Base-by-base conservation (phyloP, 2,329 filamentous ascomycete species). In the Fusarium nelsonii region DNA sequence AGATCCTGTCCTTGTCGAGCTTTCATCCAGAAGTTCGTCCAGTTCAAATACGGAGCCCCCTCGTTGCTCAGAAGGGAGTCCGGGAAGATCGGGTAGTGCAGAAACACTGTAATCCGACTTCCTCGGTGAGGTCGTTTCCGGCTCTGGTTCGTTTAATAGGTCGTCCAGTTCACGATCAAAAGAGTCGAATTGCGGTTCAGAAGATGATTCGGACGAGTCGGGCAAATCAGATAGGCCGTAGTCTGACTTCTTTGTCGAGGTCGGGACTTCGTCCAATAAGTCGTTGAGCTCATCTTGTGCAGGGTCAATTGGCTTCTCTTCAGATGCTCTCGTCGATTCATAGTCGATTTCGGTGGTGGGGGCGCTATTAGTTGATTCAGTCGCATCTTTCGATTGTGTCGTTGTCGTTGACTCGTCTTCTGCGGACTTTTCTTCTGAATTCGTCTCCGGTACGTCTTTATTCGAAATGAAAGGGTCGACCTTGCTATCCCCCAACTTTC, bases 391-490 rank as follows among this genome's bases (percentile, higher is more conserved):
- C n/a, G 32, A 18, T 14, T 16, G 36, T 37, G 36, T 55, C 14
- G 48, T 2, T 36, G 48, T 20, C 8, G 23, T 30, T 20, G 34
- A 28, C n/a, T 51, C 48, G 23, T 51, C 18, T 40, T 51, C 48
- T 14, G 11, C 39, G 28, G 18, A 4, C 1, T 36, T 26, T 15
- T 63, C 44, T n/a, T 43, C 41, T 7, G 26, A 15, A 6, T 20
- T 58, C 14, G 8, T 23, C 12, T 53, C 36, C 6, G 30, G 6
- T 12, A 20, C 23, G 14, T 43, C 48, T n/a, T 26, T 20, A 30
- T 62, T 40, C 8, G 41, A 34, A 20, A 68, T 74, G 5, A 78
- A 64, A 8, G 70, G 63, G n/a, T 76, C 74, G 39, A 74, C 69
- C 48, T 65, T 70, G n/a, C 68, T 66, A 16, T 74, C 71, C 53